A percentile compares a stretch with the other conserved stretches of the same genome.
phyloP scores from a whole-genome alignment of 2,329 filamentous ascomycete genomes.

The Fusarium succisae region DNA sequence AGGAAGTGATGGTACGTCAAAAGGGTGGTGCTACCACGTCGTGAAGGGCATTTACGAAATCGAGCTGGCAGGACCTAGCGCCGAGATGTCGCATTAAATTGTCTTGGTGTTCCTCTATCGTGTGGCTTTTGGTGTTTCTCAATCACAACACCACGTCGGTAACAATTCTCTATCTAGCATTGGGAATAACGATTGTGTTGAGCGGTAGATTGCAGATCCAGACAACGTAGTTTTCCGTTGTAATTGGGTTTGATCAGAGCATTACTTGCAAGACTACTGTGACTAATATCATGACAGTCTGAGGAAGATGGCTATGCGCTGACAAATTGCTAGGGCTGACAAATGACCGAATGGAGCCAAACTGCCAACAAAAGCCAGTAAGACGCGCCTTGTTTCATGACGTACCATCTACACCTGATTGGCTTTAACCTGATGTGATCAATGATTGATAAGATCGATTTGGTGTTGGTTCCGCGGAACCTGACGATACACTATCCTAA shows the following conservation, averaged over 20 bases:
- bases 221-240: accelerated
- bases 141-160: not conserved
- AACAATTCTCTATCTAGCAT: no score
- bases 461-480: not conserved
- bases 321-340: not conserved
- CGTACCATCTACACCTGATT: not conserved
- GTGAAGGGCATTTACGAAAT: not conserved
- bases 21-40: not conserved
- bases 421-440: no score
- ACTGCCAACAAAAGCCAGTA: no score
- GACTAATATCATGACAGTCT: accelerated
- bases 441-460: not conserved
- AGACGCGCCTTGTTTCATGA: not conserved
- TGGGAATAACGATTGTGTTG: accelerated
- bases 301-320: not conserved
- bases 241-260: accelerated
- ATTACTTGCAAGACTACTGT: not conserved
- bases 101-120: not conserved
- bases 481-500: not conserved
- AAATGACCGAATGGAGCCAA: not conserved
- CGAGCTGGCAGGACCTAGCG: not conserved
- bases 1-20: not conserved
- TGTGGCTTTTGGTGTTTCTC: not conserved
- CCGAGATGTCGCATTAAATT: not conserved
- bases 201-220: no score